Conservation (phyloP, 2,329 filamentous ascomycete genomes). For the Phialophora macrospora region DNA sequence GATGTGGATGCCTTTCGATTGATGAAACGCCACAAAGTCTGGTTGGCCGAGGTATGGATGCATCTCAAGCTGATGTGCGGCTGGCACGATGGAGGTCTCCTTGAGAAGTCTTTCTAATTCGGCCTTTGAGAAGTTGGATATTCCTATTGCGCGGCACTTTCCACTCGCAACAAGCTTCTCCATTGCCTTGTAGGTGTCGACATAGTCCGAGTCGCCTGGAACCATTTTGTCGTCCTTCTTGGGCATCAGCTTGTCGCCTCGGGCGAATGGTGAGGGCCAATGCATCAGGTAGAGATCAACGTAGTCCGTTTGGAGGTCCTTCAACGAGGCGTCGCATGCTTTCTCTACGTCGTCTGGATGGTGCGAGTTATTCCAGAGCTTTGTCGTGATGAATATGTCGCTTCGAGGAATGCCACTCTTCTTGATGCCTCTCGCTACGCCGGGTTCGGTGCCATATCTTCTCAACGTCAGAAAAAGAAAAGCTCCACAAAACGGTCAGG, state of each 20-base stretch:
- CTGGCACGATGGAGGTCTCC: constrained; percentile 52
- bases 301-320: constrained; percentile 68
- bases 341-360: constrained; percentile 65
- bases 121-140: constrained; percentile 58
- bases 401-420: constrained; percentile 67
- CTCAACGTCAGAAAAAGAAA: neutral
- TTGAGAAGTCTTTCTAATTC: constrained; percentile 56
- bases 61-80: constrained; percentile 58
- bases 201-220: constrained; percentile 54
- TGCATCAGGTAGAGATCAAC: constrained; percentile 74
- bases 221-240: constrained; percentile 51
- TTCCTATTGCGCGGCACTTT: constrained; percentile 57
- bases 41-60: constrained; percentile 61
- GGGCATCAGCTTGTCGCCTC: constrained; percentile 55
- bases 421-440: constrained; percentile 68
- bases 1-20: constrained; percentile 57
- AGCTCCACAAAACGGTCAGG: neutral
- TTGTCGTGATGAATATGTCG: constrained; percentile 70
- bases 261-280: constrained; percentile 63
- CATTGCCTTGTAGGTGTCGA: constrained; percentile 60
- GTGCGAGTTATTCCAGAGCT: constrained; percentile 70
- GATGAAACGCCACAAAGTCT: constrained; percentile 56
- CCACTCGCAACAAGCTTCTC: constrained; percentile 49
- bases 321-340: constrained; percentile 65
- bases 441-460: constrained; percentile 67